Evolutionary conservation across 2,329 filamentous ascomycete genomes (phyloP).

Genomic region (Cladorrhinum sp.): DNA sequence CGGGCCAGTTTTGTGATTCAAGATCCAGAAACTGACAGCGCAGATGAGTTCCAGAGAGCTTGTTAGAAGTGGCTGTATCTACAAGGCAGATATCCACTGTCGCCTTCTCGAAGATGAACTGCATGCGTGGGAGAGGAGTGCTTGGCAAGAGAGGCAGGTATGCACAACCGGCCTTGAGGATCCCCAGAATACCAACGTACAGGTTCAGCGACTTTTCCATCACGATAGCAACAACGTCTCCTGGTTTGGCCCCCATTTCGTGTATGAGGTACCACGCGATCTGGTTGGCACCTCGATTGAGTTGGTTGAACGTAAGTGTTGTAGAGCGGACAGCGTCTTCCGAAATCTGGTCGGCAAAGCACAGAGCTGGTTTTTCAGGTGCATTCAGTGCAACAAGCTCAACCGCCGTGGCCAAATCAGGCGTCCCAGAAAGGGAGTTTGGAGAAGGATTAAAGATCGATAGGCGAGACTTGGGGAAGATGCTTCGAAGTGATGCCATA

Average conservation of each 20-base stretch:
- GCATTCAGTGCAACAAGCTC: slow-evolving; percentile 47
- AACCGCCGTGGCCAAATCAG: slow-evolving; percentile 52
- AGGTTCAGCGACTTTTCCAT: slow-evolving; percentile 74
- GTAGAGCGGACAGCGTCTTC: slow-evolving; percentile 35
- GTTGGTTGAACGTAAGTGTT: slow-evolving; percentile 58
- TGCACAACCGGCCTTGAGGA: slow-evolving; percentile 70
- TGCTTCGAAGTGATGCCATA: slow-evolving; percentile 26
- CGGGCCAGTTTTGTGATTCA: slow-evolving; percentile 23
- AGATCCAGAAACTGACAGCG: slow-evolving; percentile 34
- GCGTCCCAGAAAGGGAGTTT: slow-evolving; percentile 32
- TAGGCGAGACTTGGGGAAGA: slow-evolving; percentile 35
- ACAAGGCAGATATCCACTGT: slow-evolving; percentile 45
- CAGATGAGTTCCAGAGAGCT: slow-evolving; percentile 15
- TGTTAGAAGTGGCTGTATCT: slow-evolving; percentile 31
- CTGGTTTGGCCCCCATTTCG: slow-evolving; percentile 43
- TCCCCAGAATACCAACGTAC: slow-evolving; percentile 71
- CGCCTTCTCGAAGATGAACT: slow-evolving; percentile 61
- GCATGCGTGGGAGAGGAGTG: slow-evolving; percentile 61
- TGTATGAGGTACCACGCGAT: slow-evolving; percentile 55
- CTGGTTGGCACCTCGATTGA: slow-evolving; percentile 63
- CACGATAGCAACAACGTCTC: slow-evolving; percentile 66
- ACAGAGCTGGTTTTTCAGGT: slow-evolving; percentile 59
- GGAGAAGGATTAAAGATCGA: slow-evolving; percentile 49
- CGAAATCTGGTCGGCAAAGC: slow-evolving; percentile 55
- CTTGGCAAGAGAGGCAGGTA: slow-evolving; percentile 77